Conservation (phyloP, 768 basidiomycete genomes). For the Chalciporus chontae region DNA sequence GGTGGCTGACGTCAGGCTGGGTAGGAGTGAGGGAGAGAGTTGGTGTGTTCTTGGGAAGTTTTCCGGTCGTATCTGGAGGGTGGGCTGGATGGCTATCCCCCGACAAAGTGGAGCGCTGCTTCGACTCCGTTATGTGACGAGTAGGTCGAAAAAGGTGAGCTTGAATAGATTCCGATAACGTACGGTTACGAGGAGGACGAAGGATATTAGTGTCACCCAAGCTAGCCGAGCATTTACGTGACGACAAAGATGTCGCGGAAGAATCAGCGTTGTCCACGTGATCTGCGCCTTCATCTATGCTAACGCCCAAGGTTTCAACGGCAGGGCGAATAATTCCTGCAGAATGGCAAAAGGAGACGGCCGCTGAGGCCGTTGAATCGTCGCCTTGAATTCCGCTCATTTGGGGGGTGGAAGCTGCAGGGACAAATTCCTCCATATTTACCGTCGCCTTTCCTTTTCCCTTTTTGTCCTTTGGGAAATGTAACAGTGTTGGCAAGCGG, state of each 20-base stretch:
- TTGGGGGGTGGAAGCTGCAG: background rate
- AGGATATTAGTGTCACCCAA: background rate
- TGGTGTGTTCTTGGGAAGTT: background rate
- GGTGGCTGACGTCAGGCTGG: background rate
- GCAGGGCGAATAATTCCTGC: background rate
- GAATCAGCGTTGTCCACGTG: constrained; percentile 13
- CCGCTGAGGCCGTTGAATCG: constrained; percentile 1
- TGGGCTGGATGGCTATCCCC: background rate
- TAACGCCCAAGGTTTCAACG: background rate
- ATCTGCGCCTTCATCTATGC: background rate
- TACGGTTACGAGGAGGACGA: constrained; percentile 36
- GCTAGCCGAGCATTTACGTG: constrained; percentile 19
- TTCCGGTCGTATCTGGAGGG: background rate
- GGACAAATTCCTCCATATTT: background rate
- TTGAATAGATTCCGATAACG: constrained; percentile 45
- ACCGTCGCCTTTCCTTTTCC: constrained; percentile 6
- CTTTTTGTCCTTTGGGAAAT: constrained; percentile 2
- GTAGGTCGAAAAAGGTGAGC: constrained; percentile 37
- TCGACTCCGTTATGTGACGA: constrained; percentile 2
- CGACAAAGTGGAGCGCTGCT: background rate
- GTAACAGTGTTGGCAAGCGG: background rate
- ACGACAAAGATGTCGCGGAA: constrained; percentile 12
- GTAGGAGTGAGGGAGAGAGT: constrained; percentile 1
- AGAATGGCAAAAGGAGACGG: background rate
- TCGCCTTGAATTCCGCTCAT: background rate